Conservation (phyloP, 768 basidiomycete genomes). For the Leccinum longicurvipes region DNA sequence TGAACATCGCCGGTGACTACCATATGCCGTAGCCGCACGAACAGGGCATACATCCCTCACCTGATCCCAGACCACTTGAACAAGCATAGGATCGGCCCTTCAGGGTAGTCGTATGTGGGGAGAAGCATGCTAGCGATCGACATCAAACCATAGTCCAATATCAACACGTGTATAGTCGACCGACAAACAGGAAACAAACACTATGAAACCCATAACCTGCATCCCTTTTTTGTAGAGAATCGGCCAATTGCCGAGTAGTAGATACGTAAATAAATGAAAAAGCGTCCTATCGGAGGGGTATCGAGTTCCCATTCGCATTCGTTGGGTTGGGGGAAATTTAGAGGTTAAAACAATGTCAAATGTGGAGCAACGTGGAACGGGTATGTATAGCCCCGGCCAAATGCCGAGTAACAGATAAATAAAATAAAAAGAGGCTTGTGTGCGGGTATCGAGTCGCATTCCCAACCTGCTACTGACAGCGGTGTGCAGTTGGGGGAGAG, state of each 20-base stretch:
- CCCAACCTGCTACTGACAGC: neutral
- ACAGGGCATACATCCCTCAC: neutral
- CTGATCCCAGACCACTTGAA: neutral
- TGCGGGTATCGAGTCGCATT: neutral
- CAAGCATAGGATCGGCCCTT: neutral
- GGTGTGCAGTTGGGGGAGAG: too few species aligned
- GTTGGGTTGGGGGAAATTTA: too few species aligned
- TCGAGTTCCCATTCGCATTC: neutral
- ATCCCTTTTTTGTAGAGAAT: too few species aligned
- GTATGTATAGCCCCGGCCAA: slow-evolving; percentile 57
- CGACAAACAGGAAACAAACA: neutral
- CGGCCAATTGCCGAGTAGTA: too few species aligned
- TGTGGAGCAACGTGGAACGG: slow-evolving; percentile 9
- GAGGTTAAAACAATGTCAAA: too few species aligned
- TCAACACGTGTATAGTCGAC: neutral
- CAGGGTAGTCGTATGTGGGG: neutral
- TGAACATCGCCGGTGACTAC: neutral
- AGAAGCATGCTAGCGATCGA: neutral
- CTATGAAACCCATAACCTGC: too few species aligned
- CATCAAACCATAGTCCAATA: too few species aligned
- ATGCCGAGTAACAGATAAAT: neutral
- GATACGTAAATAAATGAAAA: neutral
- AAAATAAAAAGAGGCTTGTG: neutral
- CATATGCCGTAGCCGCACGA: neutral
- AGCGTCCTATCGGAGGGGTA: neutral